phyloP scores from a whole-genome alignment of 352 stramenopile species.

The Phytopythium helicoides region DNA sequence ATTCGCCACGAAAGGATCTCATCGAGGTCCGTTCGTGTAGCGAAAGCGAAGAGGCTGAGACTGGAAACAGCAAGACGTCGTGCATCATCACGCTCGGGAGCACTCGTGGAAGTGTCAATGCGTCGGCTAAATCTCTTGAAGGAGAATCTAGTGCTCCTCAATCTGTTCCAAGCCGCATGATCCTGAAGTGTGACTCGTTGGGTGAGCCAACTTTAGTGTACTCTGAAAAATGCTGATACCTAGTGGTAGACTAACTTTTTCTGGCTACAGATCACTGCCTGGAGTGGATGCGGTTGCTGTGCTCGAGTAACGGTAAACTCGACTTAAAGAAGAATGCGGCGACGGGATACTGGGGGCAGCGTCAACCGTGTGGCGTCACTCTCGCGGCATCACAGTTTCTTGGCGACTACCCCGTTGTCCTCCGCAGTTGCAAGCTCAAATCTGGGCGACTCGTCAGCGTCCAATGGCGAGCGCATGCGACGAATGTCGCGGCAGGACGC shows the following conservation, averaged over 20 bases:
- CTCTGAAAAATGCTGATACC: neutral
- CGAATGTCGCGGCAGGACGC: constrained; percentile 75
- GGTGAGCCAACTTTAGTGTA: constrained; percentile 30
- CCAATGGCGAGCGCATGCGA: constrained; percentile 37
- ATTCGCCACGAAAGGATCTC: constrained; percentile 79
- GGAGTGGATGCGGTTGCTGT: constrained; percentile 87
- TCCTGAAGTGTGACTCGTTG: constrained; percentile 80
- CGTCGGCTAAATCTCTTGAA: constrained; percentile 8
- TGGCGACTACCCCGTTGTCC: constrained; percentile 55
- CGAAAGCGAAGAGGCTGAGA: constrained; percentile 67
- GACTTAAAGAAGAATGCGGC: constrained; percentile 88
- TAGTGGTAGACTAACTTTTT: neutral
- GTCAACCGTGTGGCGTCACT: constrained; percentile 85
- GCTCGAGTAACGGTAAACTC: constrained; percentile 80
- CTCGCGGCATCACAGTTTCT: constrained; percentile 83
- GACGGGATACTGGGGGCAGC: constrained; percentile 79
- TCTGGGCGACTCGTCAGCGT: constrained; percentile 11
- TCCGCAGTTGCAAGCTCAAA: constrained; percentile 30
- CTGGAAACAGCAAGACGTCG: constrained; percentile 43
- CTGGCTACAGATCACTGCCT: constrained; percentile 65
- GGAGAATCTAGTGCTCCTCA: constrained; percentile 11
- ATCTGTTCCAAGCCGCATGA: constrained; percentile 45
- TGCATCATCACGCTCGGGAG: constrained; percentile 57
- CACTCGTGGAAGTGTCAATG: constrained; percentile 1
- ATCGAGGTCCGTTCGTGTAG: constrained; percentile 76